These are phyloP conservation scores for Herpomyces periplanetae DNA, from an alignment of 2,329 filamentous ascomycete genomes.

Conservation along the genomic window DNA sequence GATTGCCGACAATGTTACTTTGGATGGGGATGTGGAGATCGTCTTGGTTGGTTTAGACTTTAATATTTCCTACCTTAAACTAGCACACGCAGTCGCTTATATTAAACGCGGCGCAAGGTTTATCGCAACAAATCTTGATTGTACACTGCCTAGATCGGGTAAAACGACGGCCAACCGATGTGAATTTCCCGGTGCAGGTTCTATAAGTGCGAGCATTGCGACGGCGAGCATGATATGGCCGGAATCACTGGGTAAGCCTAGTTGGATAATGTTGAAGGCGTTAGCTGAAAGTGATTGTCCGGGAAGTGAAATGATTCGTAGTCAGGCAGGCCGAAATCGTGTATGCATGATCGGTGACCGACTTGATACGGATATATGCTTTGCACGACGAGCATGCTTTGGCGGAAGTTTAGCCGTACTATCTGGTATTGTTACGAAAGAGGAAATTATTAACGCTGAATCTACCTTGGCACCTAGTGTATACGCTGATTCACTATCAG, in stretches of 20 bases:
- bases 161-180: no score
- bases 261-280: conserved; percentile 96
- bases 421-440: conserved; percentile 55
- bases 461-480: no score
- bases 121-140: conserved; percentile 71
- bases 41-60: conserved; percentile 74
- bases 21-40: conserved; percentile 60
- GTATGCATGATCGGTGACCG: conserved; percentile 91
- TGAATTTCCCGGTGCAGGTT: conserved; percentile 69
- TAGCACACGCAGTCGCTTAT: conserved; percentile 50
- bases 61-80: conserved; percentile 78
- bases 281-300: no score
- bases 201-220: conserved; percentile 33
- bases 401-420: conserved; percentile 68
- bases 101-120: conserved; percentile 43
- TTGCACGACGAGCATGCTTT: conserved; percentile 57
- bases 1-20: conserved; percentile 26
- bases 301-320: no score
- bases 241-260: conserved; percentile 56
- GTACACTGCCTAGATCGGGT: conserved; percentile 44
- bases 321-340: conserved; percentile 38
- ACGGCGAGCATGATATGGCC: conserved; percentile 20
- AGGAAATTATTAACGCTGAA: no score
- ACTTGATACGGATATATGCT: conserved; percentile 76
- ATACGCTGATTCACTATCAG: no score